Evolutionary conservation across 2,329 filamentous ascomycete genomes (phyloP).

Genomic region (Talaromyces rugulosus): DNA sequence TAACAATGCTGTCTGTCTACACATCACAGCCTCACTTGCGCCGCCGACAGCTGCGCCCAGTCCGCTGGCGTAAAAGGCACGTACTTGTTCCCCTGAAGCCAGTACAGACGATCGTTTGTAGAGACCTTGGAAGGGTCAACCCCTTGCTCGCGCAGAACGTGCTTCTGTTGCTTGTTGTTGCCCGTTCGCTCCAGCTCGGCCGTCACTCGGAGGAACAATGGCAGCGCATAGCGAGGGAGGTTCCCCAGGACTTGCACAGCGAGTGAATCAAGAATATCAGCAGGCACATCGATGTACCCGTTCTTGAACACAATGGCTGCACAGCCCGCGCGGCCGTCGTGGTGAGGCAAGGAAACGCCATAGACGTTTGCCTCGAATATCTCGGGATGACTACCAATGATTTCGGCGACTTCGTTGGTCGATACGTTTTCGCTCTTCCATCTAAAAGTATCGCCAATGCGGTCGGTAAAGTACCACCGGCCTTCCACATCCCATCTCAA

Average conservation of each 20-base stretch:
- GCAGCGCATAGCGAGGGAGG: slow-evolving; percentile 71
- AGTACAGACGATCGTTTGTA: slow-evolving; percentile 53
- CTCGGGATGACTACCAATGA: slow-evolving; percentile 61
- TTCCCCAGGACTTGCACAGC: slow-evolving; percentile 54
- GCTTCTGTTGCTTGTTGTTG: slow-evolving; percentile 87
- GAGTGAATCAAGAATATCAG: slow-evolving; percentile 53
- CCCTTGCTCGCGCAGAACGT: slow-evolving; percentile 65
- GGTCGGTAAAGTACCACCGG: slow-evolving; percentile 71
- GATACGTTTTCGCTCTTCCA: slow-evolving; percentile 77
- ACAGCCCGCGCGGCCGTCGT: slow-evolving; percentile 81
- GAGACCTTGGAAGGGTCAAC: slow-evolving; percentile 56
- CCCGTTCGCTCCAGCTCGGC: slow-evolving; percentile 65
- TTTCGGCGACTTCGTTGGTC: slow-evolving; percentile 75
- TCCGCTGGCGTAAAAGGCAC: slow-evolving; percentile 62
- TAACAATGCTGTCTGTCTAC: slow-evolving; percentile 12
- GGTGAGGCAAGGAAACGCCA: slow-evolving; percentile 71
- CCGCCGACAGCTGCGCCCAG: slow-evolving; percentile 64
- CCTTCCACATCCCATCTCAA: slow-evolving; percentile 68
- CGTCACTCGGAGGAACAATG: slow-evolving; percentile 70
- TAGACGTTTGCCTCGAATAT: slow-evolving; percentile 82
- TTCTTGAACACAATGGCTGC: slow-evolving; percentile 63
- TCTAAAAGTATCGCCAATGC: slow-evolving; percentile 52
- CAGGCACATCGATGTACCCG: slow-evolving; percentile 27
- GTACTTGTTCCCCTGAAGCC: slow-evolving; percentile 65
- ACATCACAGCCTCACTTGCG: slow-evolving; percentile 64